These are phyloP conservation scores for Cocos nucifera DNA, from an alignment of 176 grass and related monocot genomes.

Conservation along the genomic window DNA sequence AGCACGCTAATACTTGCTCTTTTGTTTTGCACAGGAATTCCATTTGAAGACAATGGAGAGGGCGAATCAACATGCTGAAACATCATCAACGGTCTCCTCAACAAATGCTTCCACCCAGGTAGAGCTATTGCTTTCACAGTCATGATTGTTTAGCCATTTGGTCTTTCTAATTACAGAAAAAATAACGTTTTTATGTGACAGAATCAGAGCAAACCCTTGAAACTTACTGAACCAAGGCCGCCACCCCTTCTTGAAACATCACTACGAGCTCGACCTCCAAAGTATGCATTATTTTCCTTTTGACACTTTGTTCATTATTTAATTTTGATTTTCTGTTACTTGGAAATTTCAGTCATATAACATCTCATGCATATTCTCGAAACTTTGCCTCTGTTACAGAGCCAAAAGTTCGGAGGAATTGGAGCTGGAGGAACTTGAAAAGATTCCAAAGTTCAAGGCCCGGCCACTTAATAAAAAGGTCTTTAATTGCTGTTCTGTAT, in stretches of 20 bases:
- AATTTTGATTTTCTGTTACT: too few species aligned
- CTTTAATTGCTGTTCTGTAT: slow-evolving; percentile 8
- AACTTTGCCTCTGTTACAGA: slow-evolving; percentile 19
- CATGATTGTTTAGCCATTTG: too few species aligned
- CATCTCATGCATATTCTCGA: too few species aligned
- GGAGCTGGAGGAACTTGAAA: slow-evolving; percentile 82
- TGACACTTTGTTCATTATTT: too few species aligned
- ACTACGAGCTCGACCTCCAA: slow-evolving; percentile 61
- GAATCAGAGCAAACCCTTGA: slow-evolving; percentile 45
- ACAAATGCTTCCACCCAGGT: slow-evolving; percentile 33
- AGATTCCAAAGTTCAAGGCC: slow-evolving; percentile 86
- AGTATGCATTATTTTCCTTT: slow-evolving; percentile 32
- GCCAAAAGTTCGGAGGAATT: slow-evolving; percentile 79
- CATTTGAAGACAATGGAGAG: slow-evolving; percentile 85
- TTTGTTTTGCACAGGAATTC: slow-evolving; percentile 50
- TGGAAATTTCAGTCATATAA: too few species aligned
- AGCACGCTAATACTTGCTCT: background rate
- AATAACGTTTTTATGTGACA: slow-evolving; percentile 19
- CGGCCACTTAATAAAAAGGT: slow-evolving; percentile 85
- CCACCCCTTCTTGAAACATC: slow-evolving; percentile 76
- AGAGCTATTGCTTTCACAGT: background rate
- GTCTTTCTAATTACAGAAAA: too few species aligned
- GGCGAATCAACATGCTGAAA: slow-evolving; percentile 40
- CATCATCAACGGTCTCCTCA: slow-evolving; percentile 55
- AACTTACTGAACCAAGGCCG: slow-evolving; percentile 45